Evolutionary conservation across 805 yeast species (phyloP), one percentile per base, ranked within the genome.

Genomic region (Barnettozyma sp.): DNA sequence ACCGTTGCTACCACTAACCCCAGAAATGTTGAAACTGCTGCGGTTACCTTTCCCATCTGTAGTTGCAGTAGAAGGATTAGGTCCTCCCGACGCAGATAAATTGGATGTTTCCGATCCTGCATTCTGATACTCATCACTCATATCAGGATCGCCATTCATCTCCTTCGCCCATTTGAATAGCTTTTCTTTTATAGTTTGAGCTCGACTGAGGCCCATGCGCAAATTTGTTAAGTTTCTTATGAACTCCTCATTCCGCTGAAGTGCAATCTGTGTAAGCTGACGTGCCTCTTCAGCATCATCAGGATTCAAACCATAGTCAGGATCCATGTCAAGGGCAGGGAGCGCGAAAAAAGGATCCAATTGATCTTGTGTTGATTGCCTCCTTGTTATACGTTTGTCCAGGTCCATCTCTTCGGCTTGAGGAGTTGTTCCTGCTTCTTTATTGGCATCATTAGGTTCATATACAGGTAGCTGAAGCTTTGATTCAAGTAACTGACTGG

Each of bases 231-330:
- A 63, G 42, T 87, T 82, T 49, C 90, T 70, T 34, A 87, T 79
- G 54, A 81, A 90, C 58, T 92, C 97, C 52, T 85, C 87, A 40
- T 78, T 74, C 42, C 90, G 76, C 57, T 88, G 95, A 30, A 86
- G 65, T 0, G 82, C 81, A 30, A 80, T 86, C 65, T 72, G 95
- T 35, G 74, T 77, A 56, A 77, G 68, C 49, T 82, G 88, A 43
- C 90, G 64, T 1, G 83, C 66, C 33, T 78, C 82, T 45, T 78
- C 83, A 5, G 85, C 82, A 22, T 68, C 70, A 26, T 73, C 80
- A 0, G 65, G 60, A 4, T 63, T 53, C n/a, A 70, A 54, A 1
- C 78, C 80, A 38, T 63, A 69, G 44, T 74, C 62, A 19, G 69
- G 66, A 50, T 76, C 52, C 25, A 46, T 38, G 14, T 42, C 34